Base-by-base conservation (phyloP, 2,329 filamentous ascomycete species). In the Lachnellula suecica region DNA sequence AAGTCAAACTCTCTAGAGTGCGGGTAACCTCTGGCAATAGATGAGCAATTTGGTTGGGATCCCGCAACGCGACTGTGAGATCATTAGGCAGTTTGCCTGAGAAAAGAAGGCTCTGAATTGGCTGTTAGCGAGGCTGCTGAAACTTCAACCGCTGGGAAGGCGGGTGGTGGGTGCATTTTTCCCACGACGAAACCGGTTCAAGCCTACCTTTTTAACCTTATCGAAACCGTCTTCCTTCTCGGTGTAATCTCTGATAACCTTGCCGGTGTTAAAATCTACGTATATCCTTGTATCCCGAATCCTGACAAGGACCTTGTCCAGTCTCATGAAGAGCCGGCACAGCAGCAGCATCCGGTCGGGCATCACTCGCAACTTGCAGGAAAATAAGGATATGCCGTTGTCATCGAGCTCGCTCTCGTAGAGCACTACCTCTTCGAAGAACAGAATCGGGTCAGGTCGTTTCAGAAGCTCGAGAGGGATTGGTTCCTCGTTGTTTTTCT, bases 401-500 rank as follows among this genome's bases (percentile, higher is more conserved):
- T 99, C 94, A 55, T 96, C 94, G 43, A 99, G 82, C 76, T 99
- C 94, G 73, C 95, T 95, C 74, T 99, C 94, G 70, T 96, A 99
- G 44, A 99, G 79, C 63, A 97, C 85, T 35, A 99, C 91, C 64
- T 97, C 91, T 73, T 97, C 93, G 68, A 95, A 96, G 78, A 97
- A 97, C 4, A 96, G 74, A 59, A 99, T 99, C 0, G 94, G 94
- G 68, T 99, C 94, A 13, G 90, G 88, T 27, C 89, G 83, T 69
- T 88, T 91, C 46, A 99, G 81, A 38, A 97, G 80, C 63, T 93
- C 90, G 51, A 96, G 79, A 4, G 94, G 92, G 57, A 99, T 94
- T 50, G 79, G 63, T 49, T 70, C 63, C 20, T 47, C 49, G 22
- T 56, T 54, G 11, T 56, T 53, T 19, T 50, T 47, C 20, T 49